These are phyloP conservation scores for Neurospora sp. DNA, from an alignment of 2,329 filamentous ascomycete genomes.

Conservation along the genomic window DNA sequence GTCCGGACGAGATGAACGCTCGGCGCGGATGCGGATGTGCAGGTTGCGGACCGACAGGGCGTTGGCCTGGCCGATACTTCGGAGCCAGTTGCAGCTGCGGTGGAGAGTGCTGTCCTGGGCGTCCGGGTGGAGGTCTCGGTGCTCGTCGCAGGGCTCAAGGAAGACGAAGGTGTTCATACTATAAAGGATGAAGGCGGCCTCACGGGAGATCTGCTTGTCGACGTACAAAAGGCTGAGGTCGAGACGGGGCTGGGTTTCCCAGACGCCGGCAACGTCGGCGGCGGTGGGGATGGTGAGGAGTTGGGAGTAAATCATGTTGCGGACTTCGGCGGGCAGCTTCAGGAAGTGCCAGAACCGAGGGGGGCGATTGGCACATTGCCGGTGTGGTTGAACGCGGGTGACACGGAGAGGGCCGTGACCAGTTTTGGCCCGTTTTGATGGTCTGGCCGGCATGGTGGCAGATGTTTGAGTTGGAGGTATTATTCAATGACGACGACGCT, in stretches of 20 bases:
- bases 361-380: slow-evolving; percentile 1
- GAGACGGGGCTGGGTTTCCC: not conserved
- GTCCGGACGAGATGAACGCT: not conserved
- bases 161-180: slow-evolving; percentile 7
- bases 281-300: not conserved
- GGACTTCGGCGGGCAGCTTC: slow-evolving; percentile 3
- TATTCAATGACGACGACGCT: not conserved
- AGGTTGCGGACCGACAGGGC: slow-evolving; percentile 2
- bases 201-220: slow-evolving; percentile 1
- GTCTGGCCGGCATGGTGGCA: not conserved
- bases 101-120: not conserved
- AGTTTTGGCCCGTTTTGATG: not conserved
- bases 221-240: slow-evolving; percentile 2
- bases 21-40: slow-evolving; percentile 5
- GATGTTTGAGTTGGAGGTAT: not conserved
- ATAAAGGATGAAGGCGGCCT: slow-evolving; percentile 4
- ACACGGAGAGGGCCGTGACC: not conserved
- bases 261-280: slow-evolving; percentile 2
- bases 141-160: slow-evolving; percentile 6
- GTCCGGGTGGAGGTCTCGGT: not conserved
- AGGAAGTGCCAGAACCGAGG: slow-evolving; percentile 4
- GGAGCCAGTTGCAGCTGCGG: not conserved
- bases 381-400: slow-evolving; percentile 3
- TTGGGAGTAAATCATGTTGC: slow-evolving; percentile 1
- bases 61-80: not conserved